phyloP scores from a whole-genome alignment of 2,329 filamentous ascomycete genomes.

The Phaeosphaeria sp. region DNA sequence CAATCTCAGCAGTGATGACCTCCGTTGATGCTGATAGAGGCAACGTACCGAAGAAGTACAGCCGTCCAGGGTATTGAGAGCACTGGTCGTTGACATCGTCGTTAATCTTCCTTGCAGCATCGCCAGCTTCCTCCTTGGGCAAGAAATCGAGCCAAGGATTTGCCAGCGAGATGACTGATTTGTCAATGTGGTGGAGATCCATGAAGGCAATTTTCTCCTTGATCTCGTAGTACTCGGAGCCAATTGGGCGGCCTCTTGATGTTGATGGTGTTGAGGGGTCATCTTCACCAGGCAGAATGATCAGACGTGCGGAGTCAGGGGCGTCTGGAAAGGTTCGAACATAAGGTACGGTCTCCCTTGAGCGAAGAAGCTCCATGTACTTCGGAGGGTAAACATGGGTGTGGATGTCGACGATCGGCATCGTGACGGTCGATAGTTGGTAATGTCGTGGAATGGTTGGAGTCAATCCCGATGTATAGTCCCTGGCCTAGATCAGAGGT shows the following conservation, averaged over 20 bases:
- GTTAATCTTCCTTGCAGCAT: conserved; percentile 74
- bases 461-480: neutral
- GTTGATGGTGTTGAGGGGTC: conserved; percentile 57
- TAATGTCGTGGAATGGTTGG: neutral
- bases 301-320: conserved; percentile 65
- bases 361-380: conserved; percentile 64
- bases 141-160: conserved; percentile 96
- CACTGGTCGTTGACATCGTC: conserved; percentile 79
- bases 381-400: conserved; percentile 69
- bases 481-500: neutral
- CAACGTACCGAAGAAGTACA: conserved; percentile 85
- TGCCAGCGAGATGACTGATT: conserved; percentile 85
- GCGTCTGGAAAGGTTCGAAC: conserved; percentile 69
- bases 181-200: conserved; percentile 80
- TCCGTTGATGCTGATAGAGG: conserved; percentile 73
- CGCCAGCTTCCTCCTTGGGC: conserved; percentile 63
- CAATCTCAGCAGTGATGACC: conserved; percentile 70
- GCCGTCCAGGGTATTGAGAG: conserved; percentile 65
- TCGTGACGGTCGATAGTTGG: conserved; percentile 16
- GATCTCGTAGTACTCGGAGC: conserved; percentile 82
- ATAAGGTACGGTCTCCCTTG: conserved; percentile 70
- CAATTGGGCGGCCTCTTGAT: conserved; percentile 80
- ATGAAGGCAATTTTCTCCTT: conserved; percentile 85
- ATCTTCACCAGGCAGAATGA: conserved; percentile 68
- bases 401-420: conserved; percentile 65